Base-by-base conservation (phyloP, 768 basidiomycete species). In the Floccularia luteovirens region DNA sequence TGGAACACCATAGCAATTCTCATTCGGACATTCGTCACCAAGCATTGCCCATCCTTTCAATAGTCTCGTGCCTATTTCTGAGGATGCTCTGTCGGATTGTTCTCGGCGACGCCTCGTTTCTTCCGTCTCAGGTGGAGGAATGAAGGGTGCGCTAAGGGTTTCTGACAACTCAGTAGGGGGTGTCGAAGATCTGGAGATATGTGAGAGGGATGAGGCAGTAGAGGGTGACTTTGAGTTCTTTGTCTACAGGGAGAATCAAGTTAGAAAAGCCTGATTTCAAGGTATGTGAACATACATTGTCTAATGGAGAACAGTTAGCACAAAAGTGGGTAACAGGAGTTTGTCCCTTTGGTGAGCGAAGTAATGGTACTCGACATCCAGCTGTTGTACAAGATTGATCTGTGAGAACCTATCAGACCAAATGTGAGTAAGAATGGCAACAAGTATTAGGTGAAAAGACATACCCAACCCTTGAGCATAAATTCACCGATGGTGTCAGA, bases 1-100 rank as follows among this genome's bases (percentile, higher is more conserved):
- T n/a, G 90, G 90, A 4, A 90, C 67, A 10, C 88, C 88, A 58
- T 77, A 82, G 53, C 90, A 92, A 17, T 61, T 55, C 3, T 54
- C 48, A 49, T 75, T 82, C 0, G 77, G 75, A 52, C 90, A 92
- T 60, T 90, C 87, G 25, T 91, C 87, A 17, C 72, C 86, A n/a
- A 92, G 67, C 84, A 92, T 87, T 0, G 90, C 78, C 86, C 87
- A 92, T 28, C 85, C 90, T 48, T 77, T 79, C 33, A 92, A 60
- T 43, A 92, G 65, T 19, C 78, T 73, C 46, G 75, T 80, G 31
- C 85, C 90, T 22, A 92, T 86, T 52, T 84, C 83, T 37, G 78
- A 61, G 2, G 88, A 87, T 12, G 90, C 90, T 28, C 58, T 62
- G 55, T 92, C 89, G 2, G 86, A 88, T 57, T 91, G 89, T 43